Conservation (phyloP, 305 asterid species). For the Coffea humblotiana region DNA sequence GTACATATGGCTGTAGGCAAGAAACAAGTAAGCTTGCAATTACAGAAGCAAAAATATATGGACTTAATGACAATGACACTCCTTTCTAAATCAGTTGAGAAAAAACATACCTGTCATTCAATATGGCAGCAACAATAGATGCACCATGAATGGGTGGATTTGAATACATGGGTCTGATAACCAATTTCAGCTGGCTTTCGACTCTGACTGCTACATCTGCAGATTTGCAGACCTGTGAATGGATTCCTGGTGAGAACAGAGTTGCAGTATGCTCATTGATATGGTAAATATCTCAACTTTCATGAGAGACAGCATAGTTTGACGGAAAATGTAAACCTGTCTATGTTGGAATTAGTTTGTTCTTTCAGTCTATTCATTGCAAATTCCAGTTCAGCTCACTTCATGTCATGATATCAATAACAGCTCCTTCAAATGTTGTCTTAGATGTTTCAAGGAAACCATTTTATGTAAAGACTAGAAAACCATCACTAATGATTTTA, state of each 20-base stretch:
- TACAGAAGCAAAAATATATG: conserved; percentile 9
- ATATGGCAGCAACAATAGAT: conserved; percentile 69
- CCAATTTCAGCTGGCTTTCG: conserved; percentile 79
- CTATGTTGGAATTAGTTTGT: too few relatives aligned
- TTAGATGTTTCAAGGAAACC: neutral
- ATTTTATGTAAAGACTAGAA: neutral
- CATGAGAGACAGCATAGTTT: neutral
- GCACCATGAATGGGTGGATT: conserved; percentile 89
- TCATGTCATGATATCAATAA: neutral
- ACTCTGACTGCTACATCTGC: conserved; percentile 62
- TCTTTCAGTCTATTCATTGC: neutral
- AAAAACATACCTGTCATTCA: conserved; percentile 51
- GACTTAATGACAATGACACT: neutral
- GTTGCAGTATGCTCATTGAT: neutral
- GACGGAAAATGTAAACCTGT: neutral
- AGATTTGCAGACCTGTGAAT: conserved; percentile 55
- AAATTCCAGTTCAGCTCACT: neutral
- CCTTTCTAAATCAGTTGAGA: conserved; percentile 7
- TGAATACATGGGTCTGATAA: conserved; percentile 87
- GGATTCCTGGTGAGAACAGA: conserved; percentile 18
- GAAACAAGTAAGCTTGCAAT: conserved; percentile 9
- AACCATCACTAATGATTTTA: neutral
- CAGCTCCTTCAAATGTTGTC: neutral
- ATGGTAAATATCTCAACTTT: neutral
- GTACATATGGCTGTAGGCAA: conserved; percentile 49